Evolutionary conservation across 164 flowering plant species (phyloP).

Genomic region (Buxus sempervirens): DNA sequence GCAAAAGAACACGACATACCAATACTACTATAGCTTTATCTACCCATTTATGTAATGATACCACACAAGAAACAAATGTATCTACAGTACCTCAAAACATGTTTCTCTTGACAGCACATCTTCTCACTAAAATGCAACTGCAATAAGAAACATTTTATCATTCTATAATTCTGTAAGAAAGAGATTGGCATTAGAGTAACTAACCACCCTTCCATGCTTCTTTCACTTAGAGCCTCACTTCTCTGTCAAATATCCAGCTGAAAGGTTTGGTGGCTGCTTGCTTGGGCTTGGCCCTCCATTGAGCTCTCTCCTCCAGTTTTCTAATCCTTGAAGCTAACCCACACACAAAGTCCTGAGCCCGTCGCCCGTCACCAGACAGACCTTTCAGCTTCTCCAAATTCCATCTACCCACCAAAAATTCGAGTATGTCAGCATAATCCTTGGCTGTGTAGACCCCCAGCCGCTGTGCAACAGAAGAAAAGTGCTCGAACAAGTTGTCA

Average conservation of each 20-base stretch:
- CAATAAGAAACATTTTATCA: neutral
- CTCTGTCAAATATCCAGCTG: conserved; percentile 63
- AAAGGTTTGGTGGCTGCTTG: conserved; percentile 37
- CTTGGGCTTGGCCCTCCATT: conserved; percentile 41
- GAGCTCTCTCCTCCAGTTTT: conserved; percentile 48
- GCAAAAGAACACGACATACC: neutral
- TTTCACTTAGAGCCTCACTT: conserved; percentile 43
- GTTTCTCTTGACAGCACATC: neutral
- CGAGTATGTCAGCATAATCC: conserved; percentile 68
- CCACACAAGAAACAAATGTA: neutral
- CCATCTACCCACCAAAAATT: conserved; percentile 69
- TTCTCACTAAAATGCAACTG: neutral
- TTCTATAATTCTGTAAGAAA: neutral
- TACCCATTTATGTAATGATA: neutral
- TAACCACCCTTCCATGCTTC: conserved; percentile 2
- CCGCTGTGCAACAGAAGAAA: conserved; percentile 64
- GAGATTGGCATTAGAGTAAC: neutral
- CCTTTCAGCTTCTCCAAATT: conserved; percentile 54
- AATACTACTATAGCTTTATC: neutral
- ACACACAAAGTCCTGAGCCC: conserved; percentile 68
- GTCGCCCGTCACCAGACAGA: conserved; percentile 55
- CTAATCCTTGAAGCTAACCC: conserved; percentile 51
- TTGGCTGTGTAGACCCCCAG: conserved; percentile 60
- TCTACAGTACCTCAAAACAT: neutral
- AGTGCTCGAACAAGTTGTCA: conserved; percentile 50